Evolutionary conservation across 1,284 basidiomycete species (phyloP), one percentile per base, ranked within the genome.

Genomic region (Peniophora sp.): DNA sequence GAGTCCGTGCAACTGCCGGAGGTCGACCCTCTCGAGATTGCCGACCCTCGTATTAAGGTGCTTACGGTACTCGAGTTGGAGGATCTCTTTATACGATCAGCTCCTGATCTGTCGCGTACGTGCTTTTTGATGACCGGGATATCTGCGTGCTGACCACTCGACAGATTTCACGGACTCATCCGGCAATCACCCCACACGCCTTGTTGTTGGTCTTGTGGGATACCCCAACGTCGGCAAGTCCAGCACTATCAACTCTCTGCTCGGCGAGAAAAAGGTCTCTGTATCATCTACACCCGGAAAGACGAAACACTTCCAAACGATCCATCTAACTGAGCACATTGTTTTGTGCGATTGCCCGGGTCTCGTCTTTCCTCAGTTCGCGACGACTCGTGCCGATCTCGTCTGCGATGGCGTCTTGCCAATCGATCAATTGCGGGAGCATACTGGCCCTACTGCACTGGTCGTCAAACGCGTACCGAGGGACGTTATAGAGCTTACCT

Each of bases 241-340:
- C 1, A 93, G 89, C 56, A 85, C 97, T 9, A 98, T 99, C 67
- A 99, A 99, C 66, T 92, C 94, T 19, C 79, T 99, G 17, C 83
- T 98, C 49, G 86, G 97, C 27, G 87, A 90, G 61, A 97, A 98
- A 74, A 97, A 95, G 76, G 96, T 98, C 55, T 96, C 92, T 60
- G 96, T 97, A 8, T 98, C 95, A 1, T 85, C 94, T 0, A 99
- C 96, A 0, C 97, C 97, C 0, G 95, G 97, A 58, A 98, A 99
- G 69, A 99, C 97, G 25, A 99, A 99, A 66, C 97, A 99, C 69
- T 98, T 99, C 74, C 97, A 99, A 70, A 99, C 97, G 0, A 94
- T 98, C 56, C 82, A 94, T 57, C 78, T 99, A 23, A 94, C 94
- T 0, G 81, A 90, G 24, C 75, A 81, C 2, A 89, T 98, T 47